Evolutionary conservation across 805 yeast species (phyloP).

Genomic region (Myxozyma kluyveri): DNA sequence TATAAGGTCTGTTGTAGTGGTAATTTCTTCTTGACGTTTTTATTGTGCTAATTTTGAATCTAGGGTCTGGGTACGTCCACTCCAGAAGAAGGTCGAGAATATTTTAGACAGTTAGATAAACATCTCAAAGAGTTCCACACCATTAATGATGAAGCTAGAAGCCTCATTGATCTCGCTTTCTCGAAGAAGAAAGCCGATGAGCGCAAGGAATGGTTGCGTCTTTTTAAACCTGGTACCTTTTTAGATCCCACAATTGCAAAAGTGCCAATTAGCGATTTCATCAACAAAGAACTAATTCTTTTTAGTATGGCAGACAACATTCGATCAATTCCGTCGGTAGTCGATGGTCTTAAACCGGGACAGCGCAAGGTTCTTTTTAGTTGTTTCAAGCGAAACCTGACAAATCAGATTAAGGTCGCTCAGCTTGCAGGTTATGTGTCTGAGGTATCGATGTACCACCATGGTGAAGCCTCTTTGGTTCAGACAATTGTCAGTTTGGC

Average conservation of each 20-base stretch:
- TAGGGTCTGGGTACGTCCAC: slow-evolving; percentile 94
- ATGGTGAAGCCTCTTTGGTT: slow-evolving; percentile 84
- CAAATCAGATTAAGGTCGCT: slow-evolving; percentile 79
- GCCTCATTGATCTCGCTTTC: slow-evolving; percentile 83
- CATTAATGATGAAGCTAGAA: slow-evolving; percentile 68
- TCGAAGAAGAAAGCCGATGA: slow-evolving; percentile 95
- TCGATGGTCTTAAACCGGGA: slow-evolving; percentile 96
- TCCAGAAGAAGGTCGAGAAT: slow-evolving; percentile 77
- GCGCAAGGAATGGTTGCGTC: slow-evolving; percentile 93
- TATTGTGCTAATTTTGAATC: background rate
- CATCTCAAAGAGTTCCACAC: slow-evolving; percentile 85
- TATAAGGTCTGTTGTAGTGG: slow-evolving; percentile 59
- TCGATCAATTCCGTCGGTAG: slow-evolving; percentile 88
- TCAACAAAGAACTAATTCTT: slow-evolving; percentile 88
- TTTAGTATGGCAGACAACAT: slow-evolving; percentile 96
- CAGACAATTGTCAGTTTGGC: slow-evolving; percentile 93
- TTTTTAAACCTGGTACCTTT: slow-evolving; percentile 87
- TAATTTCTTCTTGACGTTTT: background rate
- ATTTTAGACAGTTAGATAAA: slow-evolving; percentile 76
- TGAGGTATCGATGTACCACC: slow-evolving; percentile 89
- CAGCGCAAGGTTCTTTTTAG: slow-evolving; percentile 92
- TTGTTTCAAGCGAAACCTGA: slow-evolving; percentile 76
- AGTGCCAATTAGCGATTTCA: slow-evolving; percentile 90
- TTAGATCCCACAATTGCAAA: slow-evolving; percentile 70
- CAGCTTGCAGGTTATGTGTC: slow-evolving; percentile 87